A percentile compares a stretch with the other conserved stretches of the same genome.
Conservation (phyloP, 139 green algal species). For the Dunaliella sp. region DNA sequence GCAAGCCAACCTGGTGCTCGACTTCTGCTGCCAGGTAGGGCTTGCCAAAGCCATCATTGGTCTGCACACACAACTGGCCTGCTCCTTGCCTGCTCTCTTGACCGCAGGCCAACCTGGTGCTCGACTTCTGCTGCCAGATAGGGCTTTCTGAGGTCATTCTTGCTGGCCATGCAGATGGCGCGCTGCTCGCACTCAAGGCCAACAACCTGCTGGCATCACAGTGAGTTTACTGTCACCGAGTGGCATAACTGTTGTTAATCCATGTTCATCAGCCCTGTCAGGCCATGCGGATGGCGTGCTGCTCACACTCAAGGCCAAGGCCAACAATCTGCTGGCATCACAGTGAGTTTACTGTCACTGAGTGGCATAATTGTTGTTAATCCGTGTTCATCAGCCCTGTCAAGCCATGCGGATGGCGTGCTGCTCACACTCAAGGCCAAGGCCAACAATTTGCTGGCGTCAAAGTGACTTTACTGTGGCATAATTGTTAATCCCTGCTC, state of each 20-base stretch:
- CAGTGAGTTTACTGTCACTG: neutral
- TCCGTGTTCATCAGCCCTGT: neutral
- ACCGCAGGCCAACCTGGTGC: conserved; percentile 55
- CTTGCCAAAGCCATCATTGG: too few relatives aligned
- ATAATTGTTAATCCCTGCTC: neutral
- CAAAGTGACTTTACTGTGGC: neutral
- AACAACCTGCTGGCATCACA: conserved; percentile 21
- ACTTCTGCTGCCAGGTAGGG: conserved; percentile 46
- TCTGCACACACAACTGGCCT: too few relatives aligned
- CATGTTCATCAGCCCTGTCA: too few relatives aligned
- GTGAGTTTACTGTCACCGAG: too few relatives aligned
- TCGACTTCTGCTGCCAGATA: conserved; percentile 51
- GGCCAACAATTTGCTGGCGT: neutral
- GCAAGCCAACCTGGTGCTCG: conserved; percentile 58
- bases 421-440: neutral
- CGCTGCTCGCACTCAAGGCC: conserved; percentile 61
- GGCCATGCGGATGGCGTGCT: neutral
- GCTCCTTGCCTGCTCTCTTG: too few relatives aligned
- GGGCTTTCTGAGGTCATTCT: conserved; percentile 53
- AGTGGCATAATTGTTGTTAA: neutral
- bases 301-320: neutral
- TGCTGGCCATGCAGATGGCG: conserved; percentile 68
- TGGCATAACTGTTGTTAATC: too few relatives aligned
- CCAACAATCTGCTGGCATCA: neutral
- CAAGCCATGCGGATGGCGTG: neutral